phyloP scores from a whole-genome alignment of 2,329 filamentous ascomycete species.

The Metarhizium sp. region DNA sequence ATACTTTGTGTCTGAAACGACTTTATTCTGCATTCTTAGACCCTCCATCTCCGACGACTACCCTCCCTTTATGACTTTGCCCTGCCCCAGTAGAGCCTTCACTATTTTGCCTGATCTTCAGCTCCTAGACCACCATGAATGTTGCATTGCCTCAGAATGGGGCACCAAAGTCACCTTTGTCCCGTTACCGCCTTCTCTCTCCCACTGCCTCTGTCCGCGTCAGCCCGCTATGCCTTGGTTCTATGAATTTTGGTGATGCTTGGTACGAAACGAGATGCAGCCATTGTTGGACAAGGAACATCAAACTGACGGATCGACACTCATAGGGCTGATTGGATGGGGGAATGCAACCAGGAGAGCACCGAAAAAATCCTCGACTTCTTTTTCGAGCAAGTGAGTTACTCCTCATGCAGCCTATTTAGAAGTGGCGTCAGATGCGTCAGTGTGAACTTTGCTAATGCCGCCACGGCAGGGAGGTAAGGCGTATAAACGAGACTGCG shows the following conservation, averaged over 20 bases:
- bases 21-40: not conserved
- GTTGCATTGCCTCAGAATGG: conserved; percentile 27
- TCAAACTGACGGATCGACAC: not conserved
- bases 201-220: conserved; percentile 57
- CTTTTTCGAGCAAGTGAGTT: conserved; percentile 45
- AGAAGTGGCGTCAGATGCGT: not conserved
- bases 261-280: conserved; percentile 24
- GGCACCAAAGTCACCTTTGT: conserved; percentile 49
- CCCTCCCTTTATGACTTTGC: not conserved
- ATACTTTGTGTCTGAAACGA: not conserved
- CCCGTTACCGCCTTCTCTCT: conserved; percentile 56
- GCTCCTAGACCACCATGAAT: conserved; percentile 8
- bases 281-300: not conserved
- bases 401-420: not conserved
- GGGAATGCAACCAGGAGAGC: conserved; percentile 52
- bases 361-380: conserved; percentile 57
- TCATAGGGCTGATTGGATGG: conserved; percentile 46
- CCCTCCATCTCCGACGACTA: not conserved
- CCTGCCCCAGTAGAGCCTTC: not conserved
- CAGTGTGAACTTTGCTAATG: not conserved
- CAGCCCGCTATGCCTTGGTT: conserved; percentile 56
- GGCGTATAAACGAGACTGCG: not conserved
- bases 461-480: conserved; percentile 15
- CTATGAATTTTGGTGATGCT: conserved; percentile 54
- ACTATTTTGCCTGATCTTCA: not conserved